phyloP scores from a whole-genome alignment of 2,329 filamentous ascomycete genomes.

The Shiraia sp. region DNA sequence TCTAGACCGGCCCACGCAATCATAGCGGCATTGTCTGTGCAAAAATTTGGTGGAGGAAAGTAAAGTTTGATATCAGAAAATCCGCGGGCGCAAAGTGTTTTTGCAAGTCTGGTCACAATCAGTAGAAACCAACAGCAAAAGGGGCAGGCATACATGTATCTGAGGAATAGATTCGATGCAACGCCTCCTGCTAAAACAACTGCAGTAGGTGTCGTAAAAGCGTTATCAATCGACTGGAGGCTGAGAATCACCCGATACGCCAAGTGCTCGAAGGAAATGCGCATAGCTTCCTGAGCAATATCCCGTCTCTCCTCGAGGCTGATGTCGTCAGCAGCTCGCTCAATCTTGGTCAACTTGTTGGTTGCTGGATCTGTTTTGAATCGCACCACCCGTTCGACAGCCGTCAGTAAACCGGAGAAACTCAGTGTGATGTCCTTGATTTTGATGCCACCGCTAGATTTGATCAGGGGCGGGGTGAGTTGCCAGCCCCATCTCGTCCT shows the following conservation, averaged over 20 bases:
- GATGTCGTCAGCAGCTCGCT: constrained; percentile 48
- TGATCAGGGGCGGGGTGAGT: constrained; percentile 68
- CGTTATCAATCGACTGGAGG: constrained; percentile 50
- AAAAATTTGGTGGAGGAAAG: constrained; percentile 76
- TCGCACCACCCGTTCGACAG: constrained; percentile 62
- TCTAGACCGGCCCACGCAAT: constrained; percentile 92
- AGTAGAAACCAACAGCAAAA: neutral
- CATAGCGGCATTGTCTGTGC: constrained; percentile 97
- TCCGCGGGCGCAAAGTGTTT: constrained; percentile 69
- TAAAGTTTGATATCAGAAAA: constrained; percentile 64
- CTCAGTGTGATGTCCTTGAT: constrained; percentile 40
- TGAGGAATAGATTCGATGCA: constrained; percentile 79
- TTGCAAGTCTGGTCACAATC: constrained; percentile 44
- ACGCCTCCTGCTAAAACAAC: constrained; percentile 90
- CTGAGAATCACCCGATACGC: constrained; percentile 73
- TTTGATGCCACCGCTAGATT: constrained; percentile 44
- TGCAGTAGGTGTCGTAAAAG: constrained; percentile 43
- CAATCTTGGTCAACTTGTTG: constrained; percentile 30
- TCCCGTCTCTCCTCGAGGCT: constrained; percentile 64
- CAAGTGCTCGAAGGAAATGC: constrained; percentile 84
- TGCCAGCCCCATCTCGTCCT: constrained; percentile 65
- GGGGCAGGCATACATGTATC: constrained; percentile 57
- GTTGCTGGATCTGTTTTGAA: constrained; percentile 37
- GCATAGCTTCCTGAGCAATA: constrained; percentile 76
- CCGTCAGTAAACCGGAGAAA: constrained; percentile 73